Conservation (phyloP, 495 filamentous ascomycete species). For the Hypoxylon crocopeplum region DNA sequence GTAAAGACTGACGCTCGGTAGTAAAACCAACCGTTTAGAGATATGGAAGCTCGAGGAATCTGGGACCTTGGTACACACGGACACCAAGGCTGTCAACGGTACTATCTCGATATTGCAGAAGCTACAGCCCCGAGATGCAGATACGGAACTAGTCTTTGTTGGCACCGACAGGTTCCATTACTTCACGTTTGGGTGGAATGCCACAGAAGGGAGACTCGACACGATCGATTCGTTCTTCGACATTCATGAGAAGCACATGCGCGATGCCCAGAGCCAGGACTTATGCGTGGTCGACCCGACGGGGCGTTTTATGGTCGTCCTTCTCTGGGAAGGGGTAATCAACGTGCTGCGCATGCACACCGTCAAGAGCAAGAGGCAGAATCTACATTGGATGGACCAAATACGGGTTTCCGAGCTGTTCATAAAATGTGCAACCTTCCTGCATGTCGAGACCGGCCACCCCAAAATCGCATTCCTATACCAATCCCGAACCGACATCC, state of each 20-base stretch:
- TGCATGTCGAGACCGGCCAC: constrained; percentile 73
- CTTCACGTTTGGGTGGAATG: constrained; percentile 87
- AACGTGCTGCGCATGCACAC: constrained; percentile 68
- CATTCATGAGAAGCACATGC: constrained; percentile 77
- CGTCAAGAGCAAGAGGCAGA: constrained; percentile 60
- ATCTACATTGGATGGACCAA: constrained; percentile 71
- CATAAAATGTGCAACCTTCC: constrained; percentile 80
- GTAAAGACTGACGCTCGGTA: constrained; percentile 43
- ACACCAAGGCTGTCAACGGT: constrained; percentile 77
- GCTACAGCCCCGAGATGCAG: constrained; percentile 73
- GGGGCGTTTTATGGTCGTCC: constrained; percentile 79
- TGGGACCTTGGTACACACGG: constrained; percentile 57
- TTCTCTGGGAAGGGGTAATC: constrained; percentile 88
- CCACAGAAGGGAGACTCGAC: constrained; percentile 61
- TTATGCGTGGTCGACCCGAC: constrained; percentile 83
- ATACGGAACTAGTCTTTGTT: constrained; percentile 88
- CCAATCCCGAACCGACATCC: constrained; percentile 71
- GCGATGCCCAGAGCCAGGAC: constrained; percentile 77
- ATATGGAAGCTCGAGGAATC: constrained; percentile 66
- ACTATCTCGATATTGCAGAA: constrained; percentile 85
- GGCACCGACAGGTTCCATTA: constrained; percentile 89
- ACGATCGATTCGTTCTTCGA: constrained; percentile 76
- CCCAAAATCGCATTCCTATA: constrained; percentile 87
- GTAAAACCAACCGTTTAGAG: constrained; percentile 92
- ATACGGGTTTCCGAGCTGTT: constrained; percentile 85